A percentile compares a stretch with the other conserved stretches of the same genome.
phyloP scores from a whole-genome alignment of 129 eudicot genomes.

The Ambrosia artemisiifolia region DNA sequence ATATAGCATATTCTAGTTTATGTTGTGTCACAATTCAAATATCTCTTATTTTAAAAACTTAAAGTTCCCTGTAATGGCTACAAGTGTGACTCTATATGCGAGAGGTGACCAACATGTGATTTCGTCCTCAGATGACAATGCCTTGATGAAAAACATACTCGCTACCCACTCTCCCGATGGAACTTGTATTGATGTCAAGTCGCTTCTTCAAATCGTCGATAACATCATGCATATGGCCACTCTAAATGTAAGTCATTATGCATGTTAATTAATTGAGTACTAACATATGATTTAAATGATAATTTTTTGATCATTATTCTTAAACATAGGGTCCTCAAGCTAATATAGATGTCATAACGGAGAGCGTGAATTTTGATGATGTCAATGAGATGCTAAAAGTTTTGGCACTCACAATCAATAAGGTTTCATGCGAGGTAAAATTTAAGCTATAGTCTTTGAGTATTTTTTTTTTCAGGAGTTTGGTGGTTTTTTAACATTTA shows the following conservation, averaged over 20 bases:
- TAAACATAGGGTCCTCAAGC: conserved; percentile 44
- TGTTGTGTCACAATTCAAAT: background rate
- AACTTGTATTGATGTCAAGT: conserved; percentile 50
- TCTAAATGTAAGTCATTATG: conserved; percentile 26
- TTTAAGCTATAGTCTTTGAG: background rate
- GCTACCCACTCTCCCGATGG: conserved; percentile 72
- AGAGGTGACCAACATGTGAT: conserved; percentile 51
- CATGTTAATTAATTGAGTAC: conserved; percentile 1
- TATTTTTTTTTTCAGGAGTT: background rate
- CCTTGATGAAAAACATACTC: conserved; percentile 63
- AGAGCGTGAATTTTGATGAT: conserved; percentile 41
- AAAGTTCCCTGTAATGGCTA: conserved; percentile 31
- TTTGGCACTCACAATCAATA: conserved; percentile 56
- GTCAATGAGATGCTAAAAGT: conserved; percentile 57
- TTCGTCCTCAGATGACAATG: conserved; percentile 62
- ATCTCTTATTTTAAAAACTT: background rate
- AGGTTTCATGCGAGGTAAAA: conserved; percentile 70
- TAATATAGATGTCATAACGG: conserved; percentile 45
- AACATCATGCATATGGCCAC: conserved; percentile 57
- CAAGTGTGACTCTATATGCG: conserved; percentile 19
- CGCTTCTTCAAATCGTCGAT: conserved; percentile 61
- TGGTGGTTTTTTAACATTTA: background rate
- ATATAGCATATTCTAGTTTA: background rate
- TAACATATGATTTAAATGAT: background rate
- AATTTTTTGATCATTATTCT: background rate